Evolutionary conservation across 306 rosid species (phyloP).

Genomic region (Crotalaria pallida): DNA sequence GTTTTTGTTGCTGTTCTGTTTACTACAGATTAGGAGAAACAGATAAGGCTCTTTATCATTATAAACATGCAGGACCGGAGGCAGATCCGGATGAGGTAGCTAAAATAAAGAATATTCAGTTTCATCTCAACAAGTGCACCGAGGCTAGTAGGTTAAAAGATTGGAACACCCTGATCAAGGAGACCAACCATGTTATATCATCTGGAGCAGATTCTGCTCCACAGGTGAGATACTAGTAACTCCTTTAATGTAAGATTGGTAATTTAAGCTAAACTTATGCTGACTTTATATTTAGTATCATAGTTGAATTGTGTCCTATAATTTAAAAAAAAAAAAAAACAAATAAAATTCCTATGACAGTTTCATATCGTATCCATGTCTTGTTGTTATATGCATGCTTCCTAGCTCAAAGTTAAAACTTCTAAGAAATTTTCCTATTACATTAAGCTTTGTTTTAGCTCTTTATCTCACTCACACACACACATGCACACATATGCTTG

Average conservation of each 20-base stretch:
- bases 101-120: constrained; percentile 47
- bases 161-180: constrained; percentile 66
- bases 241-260: no score
- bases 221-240: constrained; percentile 33
- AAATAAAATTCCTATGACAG: no score
- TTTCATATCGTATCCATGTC: no score
- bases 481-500: not conserved
- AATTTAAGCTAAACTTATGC: no score
- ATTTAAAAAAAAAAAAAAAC: no score
- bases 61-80: constrained; percentile 62
- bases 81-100: constrained; percentile 58
- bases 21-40: constrained; percentile 64
- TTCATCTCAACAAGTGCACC: constrained; percentile 59
- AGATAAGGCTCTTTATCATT: constrained; percentile 68
- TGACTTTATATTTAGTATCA: no score
- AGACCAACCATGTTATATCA: constrained; percentile 36
- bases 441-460: not conserved
- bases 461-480: not conserved
- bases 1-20: not conserved
- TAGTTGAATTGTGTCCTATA: no score
- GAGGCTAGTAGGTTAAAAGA: constrained; percentile 70
- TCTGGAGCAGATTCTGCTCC: constrained; percentile 91
- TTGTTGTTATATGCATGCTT: no score
- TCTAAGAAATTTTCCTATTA: not conserved
- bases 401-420: not conserved